Evolutionary conservation across 345 rosid species (phyloP), one percentile per base, ranked within the genome.

Genomic region (Rhodamnia rubescens): DNA sequence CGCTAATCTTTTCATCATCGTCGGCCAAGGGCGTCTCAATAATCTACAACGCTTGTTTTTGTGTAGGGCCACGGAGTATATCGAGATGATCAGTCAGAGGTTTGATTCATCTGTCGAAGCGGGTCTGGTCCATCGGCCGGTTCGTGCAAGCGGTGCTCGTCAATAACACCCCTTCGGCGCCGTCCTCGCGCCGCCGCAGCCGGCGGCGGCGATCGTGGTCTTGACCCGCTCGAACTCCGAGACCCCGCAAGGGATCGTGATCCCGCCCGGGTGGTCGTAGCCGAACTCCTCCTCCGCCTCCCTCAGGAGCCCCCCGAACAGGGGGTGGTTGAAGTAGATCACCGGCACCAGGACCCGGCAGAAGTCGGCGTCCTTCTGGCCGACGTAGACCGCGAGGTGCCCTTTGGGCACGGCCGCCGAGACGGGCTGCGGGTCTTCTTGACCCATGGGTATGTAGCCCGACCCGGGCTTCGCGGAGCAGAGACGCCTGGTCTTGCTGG

Each of bases 321-420:
- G 87, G 83, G 99, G 99, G 87, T 97, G 98, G 89, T 97, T 97
- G 85, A 95, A 91, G 89, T 97, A 94, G 84, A 97, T 92, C 57
- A 97, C 94, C 6, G 99, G 99, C 52, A 97, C 94, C 88, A 95
- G 80, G 85, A 96, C 98, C 84, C 98, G 84, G 61, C 91, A 93
- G 88, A 88, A 92, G 50, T 96, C 98, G 5, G 92, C 93, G 84
- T 93, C 98, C 57, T 93, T 90, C 87, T 92, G 91, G 51, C 98
- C 99, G 58, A 97, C 93, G 89, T 96, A 97, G 8, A 95, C 93
- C 22, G 98, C 98, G 84, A 96, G 84, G 86, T 97, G 90, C 3
- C 98, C 98, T 83, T 88, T 95, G 4, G 98, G 99, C 53, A 95
- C 95, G 40, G 86, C 75, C 74, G 49, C 91, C 40, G 89, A 86